phyloP scores from a whole-genome alignment of 768 basidiomycete species.

The Fibroporia radiculosa region DNA sequence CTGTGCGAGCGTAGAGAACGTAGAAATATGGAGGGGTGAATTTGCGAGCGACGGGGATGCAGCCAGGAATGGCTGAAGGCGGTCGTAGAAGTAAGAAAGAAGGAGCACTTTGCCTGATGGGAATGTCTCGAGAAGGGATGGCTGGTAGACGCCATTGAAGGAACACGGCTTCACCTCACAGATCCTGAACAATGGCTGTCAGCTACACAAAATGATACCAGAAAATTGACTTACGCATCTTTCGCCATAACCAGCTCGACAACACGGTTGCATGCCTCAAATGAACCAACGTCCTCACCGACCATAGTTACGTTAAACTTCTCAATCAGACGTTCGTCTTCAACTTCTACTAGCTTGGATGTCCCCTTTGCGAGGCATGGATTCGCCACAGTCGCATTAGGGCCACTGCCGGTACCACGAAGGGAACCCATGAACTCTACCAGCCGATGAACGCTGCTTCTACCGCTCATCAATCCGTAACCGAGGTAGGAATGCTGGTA shows the following conservation, averaged over 20 bases:
- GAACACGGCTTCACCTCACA: constrained; percentile 93
- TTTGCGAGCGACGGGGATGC: constrained; percentile 15
- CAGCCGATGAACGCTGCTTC: constrained; percentile 78
- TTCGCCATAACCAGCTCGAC: constrained; percentile 91
- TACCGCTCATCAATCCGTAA: constrained; percentile 87
- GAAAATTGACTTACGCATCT: constrained; percentile 62
- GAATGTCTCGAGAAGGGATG: constrained; percentile 84
- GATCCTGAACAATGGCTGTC: constrained; percentile 36
- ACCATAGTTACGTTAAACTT: constrained; percentile 73
- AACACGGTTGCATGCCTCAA: constrained; percentile 78
- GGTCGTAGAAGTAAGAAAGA: constrained; percentile 98
- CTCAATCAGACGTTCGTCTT: constrained; percentile 32
- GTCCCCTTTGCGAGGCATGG: constrained; percentile 77
- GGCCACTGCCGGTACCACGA: constrained; percentile 17
- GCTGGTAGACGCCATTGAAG: constrained; percentile 97
- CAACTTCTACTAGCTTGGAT: constrained; percentile 53
- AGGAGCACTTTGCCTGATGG: constrained; percentile 77
- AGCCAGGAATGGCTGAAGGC: constrained; percentile 69
- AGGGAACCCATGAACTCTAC: constrained; percentile 77
- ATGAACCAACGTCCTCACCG: constrained; percentile 75
- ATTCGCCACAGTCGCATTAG: constrained; percentile 46
- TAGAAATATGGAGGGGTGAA: constrained; percentile 32
- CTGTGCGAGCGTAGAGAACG: constrained; percentile 56
- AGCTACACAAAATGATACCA: background rate
- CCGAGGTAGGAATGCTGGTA: constrained; percentile 99